Percentiles rank a stretch among this genome's conserved stretches.
phyloP scores from a whole-genome alignment of 306 rosid genomes.

The Herpetospermum pedunculosum region DNA sequence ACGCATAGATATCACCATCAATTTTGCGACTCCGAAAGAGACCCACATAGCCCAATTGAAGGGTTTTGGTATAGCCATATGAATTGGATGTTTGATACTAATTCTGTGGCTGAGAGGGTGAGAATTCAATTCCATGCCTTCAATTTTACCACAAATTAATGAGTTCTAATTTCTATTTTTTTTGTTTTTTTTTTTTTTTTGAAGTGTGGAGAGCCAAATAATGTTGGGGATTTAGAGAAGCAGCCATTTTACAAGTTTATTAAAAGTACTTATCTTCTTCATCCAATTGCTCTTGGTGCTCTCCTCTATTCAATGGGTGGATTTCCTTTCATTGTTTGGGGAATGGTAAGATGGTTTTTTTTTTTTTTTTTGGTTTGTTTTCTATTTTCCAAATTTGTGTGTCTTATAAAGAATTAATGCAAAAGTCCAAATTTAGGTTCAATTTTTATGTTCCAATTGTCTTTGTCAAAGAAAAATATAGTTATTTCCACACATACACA shows the following conservation, averaged over 20 bases:
- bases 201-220: constrained; percentile 60
- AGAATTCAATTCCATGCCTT: constrained; percentile 1
- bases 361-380: not conserved
- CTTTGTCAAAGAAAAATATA: not conserved
- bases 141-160: not conserved
- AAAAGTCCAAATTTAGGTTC: too few relatives aligned
- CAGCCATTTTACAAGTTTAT: constrained; percentile 65
- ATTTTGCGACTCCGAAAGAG: constrained; percentile 78
- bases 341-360: constrained; percentile 44
- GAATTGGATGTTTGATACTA: constrained; percentile 78
- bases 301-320: constrained; percentile 65
- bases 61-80: constrained; percentile 95
- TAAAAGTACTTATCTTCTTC: constrained; percentile 47
- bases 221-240: constrained; percentile 69
- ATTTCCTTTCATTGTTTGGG: constrained; percentile 82
- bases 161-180: not conserved
- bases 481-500: too few relatives aligned
- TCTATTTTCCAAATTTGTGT: not conserved
- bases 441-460: not conserved
- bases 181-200: not conserved
- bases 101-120: constrained; percentile 49
- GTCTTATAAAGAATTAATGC: not conserved
- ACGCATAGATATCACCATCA: constrained; percentile 89
- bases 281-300: constrained; percentile 66
- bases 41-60: constrained; percentile 85